Percentiles rank a stretch among this genome's conserved stretches.
phyloP scores from a whole-genome alignment of 2,329 filamentous ascomycete genomes.

The Botrytis fabae region DNA sequence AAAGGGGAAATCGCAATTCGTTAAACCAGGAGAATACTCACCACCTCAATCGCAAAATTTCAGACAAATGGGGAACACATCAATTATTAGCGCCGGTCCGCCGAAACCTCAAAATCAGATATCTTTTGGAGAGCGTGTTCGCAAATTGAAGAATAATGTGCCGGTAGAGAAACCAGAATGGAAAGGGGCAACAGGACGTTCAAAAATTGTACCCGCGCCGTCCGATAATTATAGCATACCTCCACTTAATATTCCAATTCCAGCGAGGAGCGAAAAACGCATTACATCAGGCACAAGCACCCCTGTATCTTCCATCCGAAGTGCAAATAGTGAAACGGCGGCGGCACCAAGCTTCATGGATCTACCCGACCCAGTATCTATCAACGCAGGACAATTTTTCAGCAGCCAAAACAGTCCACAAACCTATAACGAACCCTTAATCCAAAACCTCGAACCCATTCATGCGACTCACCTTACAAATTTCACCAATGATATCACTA shows the following conservation, averaged over 20 bases:
- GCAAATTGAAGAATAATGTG: slow-evolving; percentile 43
- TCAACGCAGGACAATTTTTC: slow-evolving; percentile 27
- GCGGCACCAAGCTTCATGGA: slow-evolving; percentile 31
- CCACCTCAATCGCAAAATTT: slow-evolving; percentile 32
- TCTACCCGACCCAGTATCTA: slow-evolving; percentile 27
- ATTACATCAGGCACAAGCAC: slow-evolving; percentile 29
- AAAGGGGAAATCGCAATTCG: slow-evolving; percentile 56
- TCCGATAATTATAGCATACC: slow-evolving; percentile 58
- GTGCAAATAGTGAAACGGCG: slow-evolving; percentile 34
- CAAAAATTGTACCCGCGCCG: slow-evolving; percentile 62
- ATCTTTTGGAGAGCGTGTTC: slow-evolving; percentile 50
- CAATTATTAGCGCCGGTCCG: slow-evolving; percentile 36
- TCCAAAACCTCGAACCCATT: slow-evolving; percentile 7
- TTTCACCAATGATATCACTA: background rate
- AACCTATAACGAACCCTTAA: slow-evolving; percentile 13
- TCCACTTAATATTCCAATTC: slow-evolving; percentile 53
- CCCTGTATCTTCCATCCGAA: slow-evolving; percentile 35
- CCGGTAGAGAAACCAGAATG: slow-evolving; percentile 56
- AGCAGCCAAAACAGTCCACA: slow-evolving; percentile 27
- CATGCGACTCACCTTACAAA: slow-evolving; percentile 2
- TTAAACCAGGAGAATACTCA: slow-evolving; percentile 54
- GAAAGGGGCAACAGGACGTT: slow-evolving; percentile 72
- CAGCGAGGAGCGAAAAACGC: slow-evolving; percentile 50
- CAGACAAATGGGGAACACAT: slow-evolving; percentile 31
- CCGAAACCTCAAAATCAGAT: slow-evolving; percentile 37